Evolutionary conservation across 1,284 basidiomycete genomes (phyloP).

Genomic region (Takashimella tepidaria): DNA sequence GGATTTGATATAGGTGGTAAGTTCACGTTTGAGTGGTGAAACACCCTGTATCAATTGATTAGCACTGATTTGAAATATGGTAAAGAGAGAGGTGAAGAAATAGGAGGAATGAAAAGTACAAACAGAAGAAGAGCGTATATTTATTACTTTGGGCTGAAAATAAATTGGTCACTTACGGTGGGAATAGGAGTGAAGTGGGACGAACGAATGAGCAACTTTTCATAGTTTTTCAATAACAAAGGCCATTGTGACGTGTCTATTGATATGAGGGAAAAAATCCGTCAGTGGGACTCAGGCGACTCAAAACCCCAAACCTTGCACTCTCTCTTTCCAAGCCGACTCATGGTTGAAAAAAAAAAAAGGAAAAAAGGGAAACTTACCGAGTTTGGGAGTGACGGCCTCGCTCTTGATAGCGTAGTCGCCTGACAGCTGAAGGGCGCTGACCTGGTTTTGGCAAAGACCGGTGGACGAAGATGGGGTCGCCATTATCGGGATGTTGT

Average conservation of each 20-base stretch:
- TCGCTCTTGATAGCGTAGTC: constrained; percentile 83
- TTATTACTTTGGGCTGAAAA: no score
- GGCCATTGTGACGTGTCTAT: constrained; percentile 95
- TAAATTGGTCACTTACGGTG: constrained; percentile 43
- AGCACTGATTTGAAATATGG: no score
- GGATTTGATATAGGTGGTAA: constrained; percentile 87
- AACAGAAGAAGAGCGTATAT: no score
- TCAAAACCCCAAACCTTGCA: background rate
- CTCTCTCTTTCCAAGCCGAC: background rate
- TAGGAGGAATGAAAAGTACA: background rate
- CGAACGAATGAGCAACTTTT: constrained; percentile 88
- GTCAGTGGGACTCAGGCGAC: background rate
- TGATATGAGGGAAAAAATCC: no score
- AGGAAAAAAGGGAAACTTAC: constrained; percentile 23
- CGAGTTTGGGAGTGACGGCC: constrained; percentile 61
- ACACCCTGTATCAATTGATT: no score
- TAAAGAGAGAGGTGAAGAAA: background rate
- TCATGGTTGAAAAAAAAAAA: background rate
- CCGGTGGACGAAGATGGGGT: constrained; percentile 18
- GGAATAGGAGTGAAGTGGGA: constrained; percentile 99
- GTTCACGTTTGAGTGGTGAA: constrained; percentile 90
- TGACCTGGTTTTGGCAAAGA: constrained; percentile 24
- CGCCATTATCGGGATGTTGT: constrained; percentile 18
- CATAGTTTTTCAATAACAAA: constrained; percentile 96
- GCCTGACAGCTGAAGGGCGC: constrained; percentile 50